Evolutionary conservation across 176 grass and related monocot species (phyloP).

Genomic region (Paspalum notatum): DNA sequence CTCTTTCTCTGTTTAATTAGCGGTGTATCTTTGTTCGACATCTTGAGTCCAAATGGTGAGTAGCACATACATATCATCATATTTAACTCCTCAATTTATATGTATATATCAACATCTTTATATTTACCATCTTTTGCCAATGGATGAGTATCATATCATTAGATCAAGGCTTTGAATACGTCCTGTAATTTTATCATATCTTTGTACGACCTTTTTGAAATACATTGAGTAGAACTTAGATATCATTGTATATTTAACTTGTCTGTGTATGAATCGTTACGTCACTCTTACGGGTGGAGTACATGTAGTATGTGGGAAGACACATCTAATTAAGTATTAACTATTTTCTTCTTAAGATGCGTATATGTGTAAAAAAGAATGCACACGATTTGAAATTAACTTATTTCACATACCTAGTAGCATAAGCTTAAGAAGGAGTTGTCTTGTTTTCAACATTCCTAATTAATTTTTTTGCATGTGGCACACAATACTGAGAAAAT

Average conservation of each 20-base stretch:
- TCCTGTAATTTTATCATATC: neutral
- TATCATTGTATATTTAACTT: neutral
- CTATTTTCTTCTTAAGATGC: too few species aligned
- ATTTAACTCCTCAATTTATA: too few species aligned
- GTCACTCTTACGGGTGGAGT: neutral
- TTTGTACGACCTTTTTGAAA: neutral
- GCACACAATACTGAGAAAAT: neutral
- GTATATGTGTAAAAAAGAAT: neutral
- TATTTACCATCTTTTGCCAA: too few species aligned
- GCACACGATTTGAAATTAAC: neutral
- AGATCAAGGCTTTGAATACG: neutral
- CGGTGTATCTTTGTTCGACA: too few species aligned
- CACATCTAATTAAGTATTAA: neutral
- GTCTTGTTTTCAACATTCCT: neutral
- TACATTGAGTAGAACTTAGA: neutral
- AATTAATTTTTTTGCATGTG: neutral
- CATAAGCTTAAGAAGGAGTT: neutral
- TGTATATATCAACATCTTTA: neutral
- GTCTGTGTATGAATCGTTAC: too few species aligned
- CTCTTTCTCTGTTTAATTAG: too few species aligned
- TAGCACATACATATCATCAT: too few species aligned
- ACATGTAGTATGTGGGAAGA: neutral
- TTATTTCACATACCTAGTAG: neutral
- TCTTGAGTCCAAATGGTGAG: too few species aligned
- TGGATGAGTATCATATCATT: neutral